Conservation (phyloP, 495 filamentous ascomycete genomes). For the Penicillium alfredii region DNA sequence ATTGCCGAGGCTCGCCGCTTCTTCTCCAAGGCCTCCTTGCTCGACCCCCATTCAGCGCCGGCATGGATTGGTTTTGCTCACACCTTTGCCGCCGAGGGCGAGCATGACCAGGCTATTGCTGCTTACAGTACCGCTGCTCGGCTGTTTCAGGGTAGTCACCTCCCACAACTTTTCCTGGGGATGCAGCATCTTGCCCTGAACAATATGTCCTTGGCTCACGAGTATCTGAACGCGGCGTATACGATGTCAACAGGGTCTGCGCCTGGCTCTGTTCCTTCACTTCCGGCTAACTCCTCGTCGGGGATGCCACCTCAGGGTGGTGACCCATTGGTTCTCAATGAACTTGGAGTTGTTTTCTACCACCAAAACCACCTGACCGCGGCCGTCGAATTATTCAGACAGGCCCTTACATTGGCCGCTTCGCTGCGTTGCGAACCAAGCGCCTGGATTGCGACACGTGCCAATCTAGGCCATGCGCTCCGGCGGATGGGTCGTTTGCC, state of each 20-base stretch:
- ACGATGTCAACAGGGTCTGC: conserved; percentile 56
- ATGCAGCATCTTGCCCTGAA: conserved; percentile 98
- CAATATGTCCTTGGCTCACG: conserved; percentile 91
- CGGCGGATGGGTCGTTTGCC: conserved; percentile 64
- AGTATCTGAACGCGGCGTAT: conserved; percentile 88
- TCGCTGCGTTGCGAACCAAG: conserved; percentile 74
- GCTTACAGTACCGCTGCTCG: conserved; percentile 95
- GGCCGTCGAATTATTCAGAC: conserved; percentile 65
- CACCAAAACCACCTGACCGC: conserved; percentile 76
- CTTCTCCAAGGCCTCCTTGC: conserved; percentile 94
- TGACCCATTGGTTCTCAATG: conserved; percentile 89
- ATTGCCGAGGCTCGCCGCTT: conserved; percentile 90
- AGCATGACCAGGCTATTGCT: conserved; percentile 97
- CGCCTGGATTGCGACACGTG: conserved; percentile 81
- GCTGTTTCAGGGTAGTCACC: conserved; percentile 93
- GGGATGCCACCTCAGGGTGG: conserved; percentile 40
- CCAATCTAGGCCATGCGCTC: conserved; percentile 84
- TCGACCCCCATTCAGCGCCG: conserved; percentile 95
- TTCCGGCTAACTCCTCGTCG: conserved; percentile 43
- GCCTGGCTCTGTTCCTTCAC: conserved; percentile 21
- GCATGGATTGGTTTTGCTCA: conserved; percentile 99
- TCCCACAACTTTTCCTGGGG: conserved; percentile 92
- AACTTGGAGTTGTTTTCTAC: conserved; percentile 90
- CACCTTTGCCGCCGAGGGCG: conserved; percentile 99
- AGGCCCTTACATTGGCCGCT: conserved; percentile 67